Evolutionary conservation across 768 basidiomycete genomes (phyloP), one percentile per base, ranked within the genome.

Genomic region (Mycena chlorophos): DNA sequence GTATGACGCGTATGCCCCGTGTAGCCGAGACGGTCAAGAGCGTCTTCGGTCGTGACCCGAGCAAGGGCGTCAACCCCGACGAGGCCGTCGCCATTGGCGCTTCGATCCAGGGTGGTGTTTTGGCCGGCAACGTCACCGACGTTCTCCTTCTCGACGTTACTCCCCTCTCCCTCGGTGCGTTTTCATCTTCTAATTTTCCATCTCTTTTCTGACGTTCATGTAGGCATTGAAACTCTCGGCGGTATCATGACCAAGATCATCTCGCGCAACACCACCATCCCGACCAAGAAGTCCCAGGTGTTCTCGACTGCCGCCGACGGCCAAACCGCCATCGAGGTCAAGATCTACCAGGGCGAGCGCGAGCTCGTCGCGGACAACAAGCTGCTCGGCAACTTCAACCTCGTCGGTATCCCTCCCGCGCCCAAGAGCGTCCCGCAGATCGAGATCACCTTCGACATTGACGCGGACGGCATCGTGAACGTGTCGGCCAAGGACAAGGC

Each of bases 221-320:
- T 28, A 79, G 85, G 85, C 77, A 94, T 94, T 52, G 94, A 97
- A 77, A 98, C 96, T 12, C 92, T 98, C 60, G 95, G 97, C 63
- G 97, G 97, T 68, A 98, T 99, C 75, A 98, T 99, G 93, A 98
- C 96, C 62, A 96, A 98, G 75, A 85, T 99, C 40, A 99, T 99
- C 75, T 88, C 81, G 68, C 89, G 97, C 56, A 99, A 99, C 79
- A 99, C 97, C 12, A 98, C 97, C 55, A 98, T 98, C 74, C 97
- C 97, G 4, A 98, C 96, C 64, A 99, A 99, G 83, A 99, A 99
- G 84, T 94, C 93, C 0, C 96, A 98, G 73, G 90, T 89, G 40
- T 98, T 99, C 83, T 98, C 96, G 3, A 99, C 97, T 16, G 96
- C 97, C 37, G 96, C 96, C 34, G 97, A 99, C 59, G 96, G 97